Evolutionary conservation across 176 grass and related monocot genomes (phyloP), one percentile per base, ranked within the genome.

Genomic region (Oryza glaberrima): DNA sequence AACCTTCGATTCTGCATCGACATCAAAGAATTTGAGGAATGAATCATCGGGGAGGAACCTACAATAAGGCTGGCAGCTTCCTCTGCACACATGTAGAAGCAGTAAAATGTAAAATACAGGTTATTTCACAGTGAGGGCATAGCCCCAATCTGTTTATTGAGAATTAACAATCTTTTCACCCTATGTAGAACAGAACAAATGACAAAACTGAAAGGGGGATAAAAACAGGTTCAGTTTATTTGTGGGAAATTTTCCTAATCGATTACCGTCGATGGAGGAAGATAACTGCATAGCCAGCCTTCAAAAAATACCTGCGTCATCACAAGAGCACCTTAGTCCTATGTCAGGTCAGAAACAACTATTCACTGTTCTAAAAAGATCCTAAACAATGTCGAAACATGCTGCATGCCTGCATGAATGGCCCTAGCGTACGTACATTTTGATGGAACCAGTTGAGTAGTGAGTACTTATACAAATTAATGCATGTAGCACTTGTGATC

Each of bases 231-330:
- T 80, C 3, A 1, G 15, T 63, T 60, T 61, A 23, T 79, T 40
- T 16, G 51, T 19, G 7, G 60, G 30, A 65, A 46, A 9, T 41
- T 64, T 11, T 66, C 12, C 26, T 76, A 58, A 10, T 28, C 38
- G 34, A 44, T 82, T 82, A 97, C 94, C 88, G 67, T 49, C 94
- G 82, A 83, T 97, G 83, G 22, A 92, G 7, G 63, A 97, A 97
- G 34, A 97, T 92, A 64, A 97, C 92, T 9, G 94, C 92, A 83
- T 97, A 97, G 85, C 92, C 92, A 67, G 90, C 90, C 86, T 94
- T 94, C 51, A 97, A 47, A 74, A 97, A 94, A 85, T 94, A 91
- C 86, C 94, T 97, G 25, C n/a, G 83, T 78, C 73, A 32, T 49
- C 14, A 11, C 43, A 54, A 16, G 3, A 49, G 17, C 11, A 82